A percentile compares a stretch with the other conserved stretches of the same genome.
phyloP scores from a whole-genome alignment of 1,284 basidiomycete species.

The Wolfiporia cocos region DNA sequence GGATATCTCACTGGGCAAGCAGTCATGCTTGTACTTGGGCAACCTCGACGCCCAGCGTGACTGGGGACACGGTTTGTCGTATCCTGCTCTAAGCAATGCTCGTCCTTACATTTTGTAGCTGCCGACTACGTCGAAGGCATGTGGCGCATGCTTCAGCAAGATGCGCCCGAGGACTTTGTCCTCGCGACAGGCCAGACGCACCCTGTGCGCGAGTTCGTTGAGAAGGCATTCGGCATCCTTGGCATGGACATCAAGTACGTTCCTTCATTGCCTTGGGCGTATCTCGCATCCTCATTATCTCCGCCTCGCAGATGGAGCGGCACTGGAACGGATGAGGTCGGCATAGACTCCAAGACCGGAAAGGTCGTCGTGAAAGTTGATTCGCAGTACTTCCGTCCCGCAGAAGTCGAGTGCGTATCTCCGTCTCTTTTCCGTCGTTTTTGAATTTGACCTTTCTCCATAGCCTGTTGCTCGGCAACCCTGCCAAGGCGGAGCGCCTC shows the following conservation, averaged over 20 bases:
- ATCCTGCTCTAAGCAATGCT: background rate
- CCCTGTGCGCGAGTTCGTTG: constrained; percentile 83
- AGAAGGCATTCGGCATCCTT: constrained; percentile 72
- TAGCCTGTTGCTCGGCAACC: constrained; percentile 76
- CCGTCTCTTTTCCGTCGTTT: constrained; percentile 2
- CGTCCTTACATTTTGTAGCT: constrained; percentile 34
- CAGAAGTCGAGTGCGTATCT: constrained; percentile 82
- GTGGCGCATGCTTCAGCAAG: constrained; percentile 93
- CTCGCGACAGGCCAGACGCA: constrained; percentile 92
- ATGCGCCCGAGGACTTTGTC: constrained; percentile 77
- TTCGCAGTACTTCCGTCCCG: constrained; percentile 78
- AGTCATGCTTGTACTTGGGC: constrained; percentile 82
- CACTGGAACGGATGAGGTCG: constrained; percentile 68
- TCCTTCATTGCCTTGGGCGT: too few relatives aligned
- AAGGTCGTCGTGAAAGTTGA: constrained; percentile 78
- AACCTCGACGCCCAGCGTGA: constrained; percentile 89
- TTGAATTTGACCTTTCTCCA: background rate
- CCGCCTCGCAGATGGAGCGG: constrained; percentile 62
- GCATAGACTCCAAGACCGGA: constrained; percentile 59
- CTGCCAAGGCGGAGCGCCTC: constrained; percentile 76
- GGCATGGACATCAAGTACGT: constrained; percentile 63
- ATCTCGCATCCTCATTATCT: constrained; percentile 4
- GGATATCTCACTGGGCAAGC: constrained; percentile 83
- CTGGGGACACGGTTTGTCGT: constrained; percentile 81
- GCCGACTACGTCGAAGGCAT: constrained; percentile 90